A percentile compares a stretch with the other conserved stretches of the same genome.
Conservation (phyloP, 2,329 filamentous ascomycete genomes). For the Aspergillus ruber region DNA sequence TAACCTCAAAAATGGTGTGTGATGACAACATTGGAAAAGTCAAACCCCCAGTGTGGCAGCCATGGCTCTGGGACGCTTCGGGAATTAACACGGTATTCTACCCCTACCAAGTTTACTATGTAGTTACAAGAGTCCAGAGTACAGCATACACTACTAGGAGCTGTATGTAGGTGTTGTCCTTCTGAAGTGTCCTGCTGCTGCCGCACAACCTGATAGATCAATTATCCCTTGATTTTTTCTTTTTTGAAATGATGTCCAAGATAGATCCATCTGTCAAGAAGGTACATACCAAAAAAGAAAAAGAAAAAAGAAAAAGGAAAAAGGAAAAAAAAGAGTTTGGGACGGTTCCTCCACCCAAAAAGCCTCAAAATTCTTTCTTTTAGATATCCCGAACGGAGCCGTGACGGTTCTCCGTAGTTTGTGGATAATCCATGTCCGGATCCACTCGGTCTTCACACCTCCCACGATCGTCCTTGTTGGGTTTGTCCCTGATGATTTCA, state of each 20-base stretch:
- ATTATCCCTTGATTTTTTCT: not conserved
- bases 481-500: constrained; percentile 1
- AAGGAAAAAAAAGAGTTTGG: constrained; percentile 1
- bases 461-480: constrained; percentile 18
- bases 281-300: not conserved
- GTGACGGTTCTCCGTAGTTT: constrained; percentile 16
- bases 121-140: not conserved
- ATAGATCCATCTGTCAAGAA: not conserved
- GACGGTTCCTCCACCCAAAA: not conserved
- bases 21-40: not conserved
- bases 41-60: not conserved
- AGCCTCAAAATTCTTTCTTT: constrained; percentile 2
- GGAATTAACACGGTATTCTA: not conserved
- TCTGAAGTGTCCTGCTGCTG: not conserved
- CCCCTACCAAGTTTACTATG: not conserved
- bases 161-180: constrained; percentile 1
- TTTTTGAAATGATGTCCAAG: too few relatives aligned
- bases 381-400: constrained; percentile 5
- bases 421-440: constrained; percentile 14
- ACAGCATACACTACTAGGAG: not conserved
- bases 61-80: not conserved
- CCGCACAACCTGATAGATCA: not conserved
- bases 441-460: constrained; percentile 7
- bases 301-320: not conserved
- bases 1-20: not conserved